phyloP scores from a whole-genome alignment of 2,329 filamentous ascomycete genomes.

The Cercospora sp. region DNA sequence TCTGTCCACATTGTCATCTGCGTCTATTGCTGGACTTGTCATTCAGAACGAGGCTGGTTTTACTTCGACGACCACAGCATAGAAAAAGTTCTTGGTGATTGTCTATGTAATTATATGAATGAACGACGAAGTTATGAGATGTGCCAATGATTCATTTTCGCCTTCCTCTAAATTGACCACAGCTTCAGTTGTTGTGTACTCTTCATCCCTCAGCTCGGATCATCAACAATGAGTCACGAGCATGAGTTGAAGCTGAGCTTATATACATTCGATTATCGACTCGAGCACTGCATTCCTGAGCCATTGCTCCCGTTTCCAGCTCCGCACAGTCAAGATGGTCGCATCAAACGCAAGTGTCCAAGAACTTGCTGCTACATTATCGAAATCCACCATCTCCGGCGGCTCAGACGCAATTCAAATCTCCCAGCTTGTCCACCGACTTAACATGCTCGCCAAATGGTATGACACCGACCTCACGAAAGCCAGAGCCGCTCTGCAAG shows the following conservation, averaged over 20 bases:
- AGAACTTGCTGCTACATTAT: not conserved
- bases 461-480: not conserved
- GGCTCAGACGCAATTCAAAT: not conserved
- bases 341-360: not conserved
- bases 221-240: not conserved
- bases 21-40: conserved; percentile 74
- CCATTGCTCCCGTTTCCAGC: not conserved
- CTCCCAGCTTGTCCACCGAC: not conserved
- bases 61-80: not conserved
- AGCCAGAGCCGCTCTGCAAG: not conserved
- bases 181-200: not conserved
- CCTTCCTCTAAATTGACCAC: no score
- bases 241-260: not conserved
- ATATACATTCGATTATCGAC: not conserved
- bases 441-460: not conserved
- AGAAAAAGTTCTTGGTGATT: not conserved
- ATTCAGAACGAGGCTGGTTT: conserved; percentile 54
- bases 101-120: not conserved
- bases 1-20: conserved; percentile 75
- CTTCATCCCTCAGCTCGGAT: not conserved
- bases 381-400: not conserved
- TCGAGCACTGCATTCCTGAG: not conserved
- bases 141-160: not conserved
- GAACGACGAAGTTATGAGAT: not conserved
- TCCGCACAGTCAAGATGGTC: not conserved